Evolutionary conservation across 768 basidiomycete species (phyloP).

Genomic region (Phlebiopsis gigantea): DNA sequence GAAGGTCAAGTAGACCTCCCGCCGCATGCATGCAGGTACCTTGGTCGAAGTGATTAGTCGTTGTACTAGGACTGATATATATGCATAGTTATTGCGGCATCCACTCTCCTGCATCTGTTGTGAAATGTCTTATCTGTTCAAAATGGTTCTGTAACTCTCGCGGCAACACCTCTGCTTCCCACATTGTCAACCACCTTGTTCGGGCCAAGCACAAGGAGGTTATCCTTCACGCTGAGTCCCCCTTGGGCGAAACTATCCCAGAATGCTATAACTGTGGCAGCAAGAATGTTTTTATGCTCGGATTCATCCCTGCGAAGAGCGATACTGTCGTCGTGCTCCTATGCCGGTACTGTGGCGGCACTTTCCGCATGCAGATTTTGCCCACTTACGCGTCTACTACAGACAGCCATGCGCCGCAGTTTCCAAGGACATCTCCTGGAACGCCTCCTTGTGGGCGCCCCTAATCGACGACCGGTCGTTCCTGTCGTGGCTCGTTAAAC

Average conservation of each 20-base stretch:
- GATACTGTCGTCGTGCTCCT: conserved; percentile 97
- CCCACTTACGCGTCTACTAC: conserved; percentile 1
- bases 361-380: neutral
- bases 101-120: conserved; percentile 94
- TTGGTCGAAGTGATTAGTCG: conserved; percentile 17
- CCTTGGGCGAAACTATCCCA: conserved; percentile 94
- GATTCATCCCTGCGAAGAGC: conserved; percentile 98
- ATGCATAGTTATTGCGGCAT: conserved; percentile 88
- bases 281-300: conserved; percentile 99
- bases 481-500: conserved; percentile 98
- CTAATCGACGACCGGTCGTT: conserved; percentile 98
- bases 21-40: conserved; percentile 92
- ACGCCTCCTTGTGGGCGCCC: conserved; percentile 95
- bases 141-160: conserved; percentile 99
- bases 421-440: conserved; percentile 98
- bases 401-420: conserved; percentile 98
- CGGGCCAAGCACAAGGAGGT: conserved; percentile 99
- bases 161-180: conserved; percentile 95
- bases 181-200: conserved; percentile 98
- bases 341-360: conserved; percentile 70
- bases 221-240: conserved; percentile 90
- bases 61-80: conserved; percentile 6
- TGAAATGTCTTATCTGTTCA: conserved; percentile 86
- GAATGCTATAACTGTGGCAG: conserved; percentile 99
- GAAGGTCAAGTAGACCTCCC: conserved; percentile 75